phyloP scores from a whole-genome alignment of 441 rosid genomes.

The Bocquillonia castaneifolia region DNA sequence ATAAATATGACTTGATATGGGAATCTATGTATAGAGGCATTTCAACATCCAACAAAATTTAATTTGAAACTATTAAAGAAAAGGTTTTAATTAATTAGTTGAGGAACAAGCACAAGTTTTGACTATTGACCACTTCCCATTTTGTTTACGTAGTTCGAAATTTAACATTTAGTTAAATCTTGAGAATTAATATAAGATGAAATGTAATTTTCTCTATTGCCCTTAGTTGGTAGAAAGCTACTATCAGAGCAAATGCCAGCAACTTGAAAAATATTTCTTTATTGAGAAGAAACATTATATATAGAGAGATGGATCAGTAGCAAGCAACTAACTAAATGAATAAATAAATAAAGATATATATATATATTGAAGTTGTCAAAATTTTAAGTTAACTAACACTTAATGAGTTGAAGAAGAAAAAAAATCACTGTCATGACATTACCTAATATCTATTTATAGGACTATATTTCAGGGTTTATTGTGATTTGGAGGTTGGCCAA shows the following conservation, averaged over 20 bases:
- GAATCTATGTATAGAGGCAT: too few species aligned
- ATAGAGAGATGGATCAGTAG: too few species aligned
- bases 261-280: not conserved
- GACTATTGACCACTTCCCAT: too few species aligned
- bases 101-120: too few species aligned
- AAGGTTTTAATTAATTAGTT: too few species aligned
- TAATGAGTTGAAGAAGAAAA: not conserved
- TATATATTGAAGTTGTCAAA: too few species aligned
- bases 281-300: too few species aligned
- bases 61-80: too few species aligned
- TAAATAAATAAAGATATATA: too few species aligned
- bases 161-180: not conserved
- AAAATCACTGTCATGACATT: not conserved
- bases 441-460: constrained; percentile 8
- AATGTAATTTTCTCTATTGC: not conserved
- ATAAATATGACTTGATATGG: too few species aligned
- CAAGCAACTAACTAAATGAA: too few species aligned
- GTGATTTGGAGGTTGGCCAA: constrained; percentile 21
- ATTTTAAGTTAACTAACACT: not conserved
- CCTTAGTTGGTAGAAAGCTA: not conserved
- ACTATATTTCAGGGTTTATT: not conserved
- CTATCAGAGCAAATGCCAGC: not conserved
- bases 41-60: not conserved
- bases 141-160: too few species aligned
- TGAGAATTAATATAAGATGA: not conserved